Conservation (phyloP, 2,329 filamentous ascomycete species). For the Penicillium digitatum region DNA sequence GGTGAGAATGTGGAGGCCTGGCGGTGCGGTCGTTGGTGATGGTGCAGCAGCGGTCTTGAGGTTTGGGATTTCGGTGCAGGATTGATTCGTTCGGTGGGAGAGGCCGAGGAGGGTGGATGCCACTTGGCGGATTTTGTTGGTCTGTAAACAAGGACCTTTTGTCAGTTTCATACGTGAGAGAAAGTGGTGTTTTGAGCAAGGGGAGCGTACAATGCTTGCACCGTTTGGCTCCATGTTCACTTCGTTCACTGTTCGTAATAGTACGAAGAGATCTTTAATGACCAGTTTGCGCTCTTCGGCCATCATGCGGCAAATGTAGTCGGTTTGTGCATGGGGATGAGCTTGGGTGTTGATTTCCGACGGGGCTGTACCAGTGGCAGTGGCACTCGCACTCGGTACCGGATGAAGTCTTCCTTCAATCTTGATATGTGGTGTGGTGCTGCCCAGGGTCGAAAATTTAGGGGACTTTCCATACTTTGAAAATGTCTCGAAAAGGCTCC, state of each 20-base stretch:
- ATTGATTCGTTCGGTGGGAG: slow-evolving; percentile 49
- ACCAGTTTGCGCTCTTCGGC: slow-evolving; percentile 73
- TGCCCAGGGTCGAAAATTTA: slow-evolving; percentile 12
- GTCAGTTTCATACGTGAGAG: slow-evolving; percentile 1
- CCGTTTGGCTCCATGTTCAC: slow-evolving; percentile 76
- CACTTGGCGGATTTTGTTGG: slow-evolving; percentile 79
- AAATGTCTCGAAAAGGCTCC: slow-evolving; percentile 67
- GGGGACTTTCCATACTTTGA: slow-evolving; percentile 24
- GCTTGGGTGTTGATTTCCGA: slow-evolving; percentile 26
- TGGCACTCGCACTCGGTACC: not conserved
- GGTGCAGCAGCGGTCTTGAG: slow-evolving; percentile 39
- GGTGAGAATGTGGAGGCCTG: slow-evolving; percentile 31
- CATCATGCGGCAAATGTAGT: slow-evolving; percentile 61
- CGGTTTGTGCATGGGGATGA: slow-evolving; percentile 39
- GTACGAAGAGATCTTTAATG: slow-evolving; percentile 70
- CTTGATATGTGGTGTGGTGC: slow-evolving; percentile 14
- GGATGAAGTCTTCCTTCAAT: slow-evolving; percentile 18
- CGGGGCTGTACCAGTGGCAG: not conserved
- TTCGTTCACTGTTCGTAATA: slow-evolving; percentile 74
- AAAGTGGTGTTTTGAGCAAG: not conserved
- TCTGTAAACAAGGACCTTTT: slow-evolving; percentile 42
- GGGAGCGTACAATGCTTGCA: slow-evolving; percentile 56
- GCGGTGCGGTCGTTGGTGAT: slow-evolving; percentile 55
- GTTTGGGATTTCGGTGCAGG: slow-evolving; percentile 10
- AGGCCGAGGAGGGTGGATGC: slow-evolving; percentile 72